Percentiles rank a stretch among this genome's conserved stretches.
Conservation (phyloP, 106 monocot species). For the Dendrobium nobile region DNA sequence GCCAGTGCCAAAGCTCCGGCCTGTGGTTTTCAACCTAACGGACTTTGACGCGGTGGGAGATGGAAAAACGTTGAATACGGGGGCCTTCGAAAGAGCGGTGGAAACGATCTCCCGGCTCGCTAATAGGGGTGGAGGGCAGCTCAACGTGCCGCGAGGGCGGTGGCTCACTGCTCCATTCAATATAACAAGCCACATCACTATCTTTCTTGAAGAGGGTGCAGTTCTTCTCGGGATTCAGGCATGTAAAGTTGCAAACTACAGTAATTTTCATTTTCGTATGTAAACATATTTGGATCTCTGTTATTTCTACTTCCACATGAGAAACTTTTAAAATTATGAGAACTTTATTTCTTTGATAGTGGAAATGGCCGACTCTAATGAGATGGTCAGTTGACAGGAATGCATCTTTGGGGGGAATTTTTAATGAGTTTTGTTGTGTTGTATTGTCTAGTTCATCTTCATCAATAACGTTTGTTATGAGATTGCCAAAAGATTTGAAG, state of each 20-base stretch:
- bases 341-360: not conserved
- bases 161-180: slow-evolving; percentile 79
- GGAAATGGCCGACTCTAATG: not conserved
- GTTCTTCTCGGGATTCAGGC: slow-evolving; percentile 58
- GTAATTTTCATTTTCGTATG: not conserved
- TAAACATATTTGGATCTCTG: not conserved
- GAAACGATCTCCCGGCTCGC: slow-evolving; percentile 27
- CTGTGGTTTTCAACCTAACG: slow-evolving; percentile 25
- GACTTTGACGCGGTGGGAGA: slow-evolving; percentile 44
- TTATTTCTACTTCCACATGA: not conserved
- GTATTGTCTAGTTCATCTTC: too few relatives aligned
- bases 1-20: slow-evolving; percentile 25
- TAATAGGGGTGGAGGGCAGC: slow-evolving; percentile 50
- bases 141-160: slow-evolving; percentile 45
- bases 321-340: not conserved
- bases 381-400: too few relatives aligned
- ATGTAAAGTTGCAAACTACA: not conserved
- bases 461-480: too few relatives aligned
- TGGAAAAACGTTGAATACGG: slow-evolving; percentile 30
- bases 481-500: too few relatives aligned
- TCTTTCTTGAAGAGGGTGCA: slow-evolving; percentile 62
- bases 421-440: too few relatives aligned
- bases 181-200: slow-evolving; percentile 67
- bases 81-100: slow-evolving; percentile 55
- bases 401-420: too few relatives aligned